phyloP scores from a whole-genome alignment of 1,284 basidiomycete species.

The Sporisorium reilianum region DNA sequence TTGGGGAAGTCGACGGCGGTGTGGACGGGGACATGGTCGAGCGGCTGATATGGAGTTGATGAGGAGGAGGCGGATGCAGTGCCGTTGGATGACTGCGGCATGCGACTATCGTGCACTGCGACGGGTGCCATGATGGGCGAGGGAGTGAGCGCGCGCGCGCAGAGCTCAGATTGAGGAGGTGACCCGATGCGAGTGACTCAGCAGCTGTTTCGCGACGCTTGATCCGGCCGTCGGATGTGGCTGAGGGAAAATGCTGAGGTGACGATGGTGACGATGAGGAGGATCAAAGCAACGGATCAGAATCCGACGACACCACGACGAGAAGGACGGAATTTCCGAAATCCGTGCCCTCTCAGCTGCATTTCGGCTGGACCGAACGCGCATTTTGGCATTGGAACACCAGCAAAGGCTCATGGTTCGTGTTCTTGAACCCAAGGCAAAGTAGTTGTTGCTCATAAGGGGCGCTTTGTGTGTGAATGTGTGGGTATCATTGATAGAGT shows the following conservation, averaged over 20 bases:
- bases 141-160: background rate
- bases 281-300: no score
- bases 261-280: background rate
- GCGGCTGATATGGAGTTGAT: slow-evolving; percentile 41
- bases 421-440: background rate
- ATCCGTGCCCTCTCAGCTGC: slow-evolving; percentile 13
- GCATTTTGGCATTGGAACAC: background rate
- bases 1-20: slow-evolving; percentile 44
- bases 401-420: background rate
- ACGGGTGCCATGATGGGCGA: slow-evolving; percentile 46
- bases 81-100: slow-evolving; percentile 15
- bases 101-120: slow-evolving; percentile 33
- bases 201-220: background rate
- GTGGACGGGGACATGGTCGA: slow-evolving; percentile 44
- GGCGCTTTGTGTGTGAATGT: background rate
- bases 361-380: slow-evolving; percentile 8
- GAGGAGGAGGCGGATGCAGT: slow-evolving; percentile 20
- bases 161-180: background rate
- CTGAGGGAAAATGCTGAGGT: background rate
- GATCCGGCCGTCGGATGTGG: background rate
- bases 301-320: background rate
- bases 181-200: background rate
- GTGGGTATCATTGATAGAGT: slow-evolving; percentile 16
- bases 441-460: background rate
- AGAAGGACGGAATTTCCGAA: slow-evolving; percentile 26